Conservation (phyloP, 371 early-diverging fungal genomes). For the Mortierella sp. region DNA sequence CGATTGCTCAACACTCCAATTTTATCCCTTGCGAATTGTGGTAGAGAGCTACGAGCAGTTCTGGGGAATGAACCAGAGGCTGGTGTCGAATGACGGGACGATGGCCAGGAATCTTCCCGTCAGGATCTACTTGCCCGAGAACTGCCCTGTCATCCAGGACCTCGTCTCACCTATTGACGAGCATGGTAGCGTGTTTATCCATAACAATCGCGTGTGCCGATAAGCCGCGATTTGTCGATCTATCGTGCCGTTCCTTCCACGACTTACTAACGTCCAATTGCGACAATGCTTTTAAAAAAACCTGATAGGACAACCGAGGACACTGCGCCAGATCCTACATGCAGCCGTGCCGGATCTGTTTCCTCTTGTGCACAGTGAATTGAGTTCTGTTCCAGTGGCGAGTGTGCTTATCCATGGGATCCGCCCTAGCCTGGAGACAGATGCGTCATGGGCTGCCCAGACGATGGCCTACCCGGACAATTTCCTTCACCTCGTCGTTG, state of each 20-base stretch:
- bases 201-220: neutral
- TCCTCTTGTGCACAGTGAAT: neutral
- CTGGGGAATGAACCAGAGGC: conserved; percentile 72
- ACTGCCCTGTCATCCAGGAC: conserved; percentile 72
- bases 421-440: conserved; percentile 66
- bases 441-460: conserved; percentile 73
- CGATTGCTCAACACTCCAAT: neutral
- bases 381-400: conserved; percentile 9
- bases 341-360: conserved; percentile 41
- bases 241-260: too few species aligned
- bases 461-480: conserved; percentile 79
- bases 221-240: too few species aligned
- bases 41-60: conserved; percentile 70
- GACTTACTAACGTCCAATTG: too few species aligned
- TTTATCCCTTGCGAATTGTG: too few species aligned
- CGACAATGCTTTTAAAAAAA: neutral
- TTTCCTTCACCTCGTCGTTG: conserved; percentile 77
- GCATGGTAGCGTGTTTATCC: conserved; percentile 33
- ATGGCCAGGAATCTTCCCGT: conserved; percentile 64
- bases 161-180: conserved; percentile 62
- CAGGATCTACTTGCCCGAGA: conserved; percentile 69
- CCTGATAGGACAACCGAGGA: conserved; percentile 20
- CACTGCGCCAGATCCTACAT: conserved; percentile 42
- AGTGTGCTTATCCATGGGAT: conserved; percentile 71
- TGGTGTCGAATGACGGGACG: conserved; percentile 62